phyloP scores from a whole-genome alignment of 139 green algal species.

The Nannochloris sp. region DNA sequence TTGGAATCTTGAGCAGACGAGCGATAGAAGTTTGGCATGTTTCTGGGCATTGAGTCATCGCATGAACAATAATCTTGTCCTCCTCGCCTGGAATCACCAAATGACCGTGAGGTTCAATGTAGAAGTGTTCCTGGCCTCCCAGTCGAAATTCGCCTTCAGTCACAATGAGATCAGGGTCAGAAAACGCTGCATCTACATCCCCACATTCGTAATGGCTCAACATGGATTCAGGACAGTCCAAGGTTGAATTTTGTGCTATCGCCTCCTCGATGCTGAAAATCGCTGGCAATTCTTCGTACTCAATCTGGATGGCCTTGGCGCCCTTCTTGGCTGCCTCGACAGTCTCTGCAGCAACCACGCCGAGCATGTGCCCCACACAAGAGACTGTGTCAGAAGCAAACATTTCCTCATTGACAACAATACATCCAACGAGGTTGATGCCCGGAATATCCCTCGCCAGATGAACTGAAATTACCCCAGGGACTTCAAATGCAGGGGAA shows the following conservation, averaged over 20 bases:
- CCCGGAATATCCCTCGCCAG: conserved; percentile 53
- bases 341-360: conserved; percentile 75
- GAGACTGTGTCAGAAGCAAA: conserved; percentile 78
- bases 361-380: conserved; percentile 75
- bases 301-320: conserved; percentile 59
- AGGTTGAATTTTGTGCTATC: conserved; percentile 37
- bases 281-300: conserved; percentile 80
- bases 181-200: conserved; percentile 30
- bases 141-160: conserved; percentile 52
- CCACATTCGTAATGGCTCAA: conserved; percentile 1
- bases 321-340: conserved; percentile 47
- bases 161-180: conserved; percentile 36
- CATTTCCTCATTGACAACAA: conserved; percentile 82
- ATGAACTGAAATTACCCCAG: conserved; percentile 17
- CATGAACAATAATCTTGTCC: too few relatives aligned
- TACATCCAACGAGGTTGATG: conserved; percentile 71
- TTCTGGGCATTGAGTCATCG: conserved; percentile 42
- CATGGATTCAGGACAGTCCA: conserved; percentile 35
- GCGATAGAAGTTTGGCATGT: conserved; percentile 75
- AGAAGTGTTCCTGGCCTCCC: conserved; percentile 90
- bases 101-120: conserved; percentile 81
- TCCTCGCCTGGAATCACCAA: conserved; percentile 60
- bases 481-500: conserved; percentile 40
- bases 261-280: conserved; percentile 84
- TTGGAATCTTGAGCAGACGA: conserved; percentile 63